A percentile compares a stretch with the other conserved stretches of the same genome.
Evolutionary conservation across 495 filamentous ascomycete species (phyloP).

Genomic region (Chaetomium cochliodes): DNA sequence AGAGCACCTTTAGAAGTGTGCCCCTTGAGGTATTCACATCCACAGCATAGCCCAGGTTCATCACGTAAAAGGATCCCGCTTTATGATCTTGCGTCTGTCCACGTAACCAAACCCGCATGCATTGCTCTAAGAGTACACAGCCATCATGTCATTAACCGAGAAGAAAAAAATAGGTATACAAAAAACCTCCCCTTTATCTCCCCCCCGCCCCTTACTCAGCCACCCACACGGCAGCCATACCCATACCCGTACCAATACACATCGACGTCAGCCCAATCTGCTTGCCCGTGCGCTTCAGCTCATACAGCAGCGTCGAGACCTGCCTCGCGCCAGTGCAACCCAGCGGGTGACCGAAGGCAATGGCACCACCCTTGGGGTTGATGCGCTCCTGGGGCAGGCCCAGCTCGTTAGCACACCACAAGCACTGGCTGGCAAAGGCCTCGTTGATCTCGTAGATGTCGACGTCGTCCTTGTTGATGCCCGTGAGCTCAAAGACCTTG

Average conservation of each 20-base stretch:
- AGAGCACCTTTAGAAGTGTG: too few relatives aligned
- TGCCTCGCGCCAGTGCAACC: slow-evolving; percentile 93
- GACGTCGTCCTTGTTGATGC: slow-evolving; percentile 84
- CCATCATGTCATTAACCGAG: slow-evolving; percentile 16
- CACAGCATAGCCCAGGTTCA: neutral
- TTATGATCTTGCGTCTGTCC: neutral
- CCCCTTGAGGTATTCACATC: neutral
- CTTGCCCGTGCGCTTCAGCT: slow-evolving; percentile 75
- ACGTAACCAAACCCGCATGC: slow-evolving; percentile 16
- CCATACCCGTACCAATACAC: slow-evolving; percentile 97
- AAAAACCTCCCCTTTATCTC: neutral
- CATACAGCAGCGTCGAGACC: slow-evolving; percentile 85
- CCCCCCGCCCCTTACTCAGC: slow-evolving; percentile 37
- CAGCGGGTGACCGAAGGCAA: slow-evolving; percentile 97
- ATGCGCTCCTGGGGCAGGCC: slow-evolving; percentile 77
- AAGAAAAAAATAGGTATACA: slow-evolving; percentile 17
- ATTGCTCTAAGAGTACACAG: slow-evolving; percentile 18
- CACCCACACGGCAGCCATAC: slow-evolving; percentile 87
- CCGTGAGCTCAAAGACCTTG: slow-evolving; percentile 80
- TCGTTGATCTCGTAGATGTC: slow-evolving; percentile 99
- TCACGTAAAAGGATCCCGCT: neutral
- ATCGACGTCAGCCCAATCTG: slow-evolving; percentile 91
- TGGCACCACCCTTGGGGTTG: slow-evolving; percentile 97
- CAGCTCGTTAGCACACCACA: slow-evolving; percentile 90
- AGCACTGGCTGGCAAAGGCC: slow-evolving; percentile 91